phyloP scores from a whole-genome alignment of 768 basidiomycete species.

The Lactarius tabidus region DNA sequence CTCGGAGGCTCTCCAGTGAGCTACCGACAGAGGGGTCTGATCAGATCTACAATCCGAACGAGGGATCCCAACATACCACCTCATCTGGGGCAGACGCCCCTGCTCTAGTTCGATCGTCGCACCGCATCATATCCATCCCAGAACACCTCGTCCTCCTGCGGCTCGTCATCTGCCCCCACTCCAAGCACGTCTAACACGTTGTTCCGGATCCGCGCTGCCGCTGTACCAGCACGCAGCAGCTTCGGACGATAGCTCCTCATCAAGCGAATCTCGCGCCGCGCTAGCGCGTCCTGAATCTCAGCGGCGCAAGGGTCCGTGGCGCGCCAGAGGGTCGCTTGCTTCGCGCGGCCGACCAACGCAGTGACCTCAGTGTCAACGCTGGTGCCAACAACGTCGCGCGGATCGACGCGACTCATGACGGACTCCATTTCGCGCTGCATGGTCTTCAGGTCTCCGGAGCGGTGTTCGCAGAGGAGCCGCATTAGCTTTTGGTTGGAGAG shows the following conservation, averaged over 20 bases:
- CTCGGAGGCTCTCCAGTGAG: too few species aligned
- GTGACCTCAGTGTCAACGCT: neutral
- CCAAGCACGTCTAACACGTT: neutral
- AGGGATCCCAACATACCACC: too few species aligned
- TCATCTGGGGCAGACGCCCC: too few species aligned
- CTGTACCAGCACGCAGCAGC: neutral
- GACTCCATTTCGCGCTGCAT: constrained; percentile 1
- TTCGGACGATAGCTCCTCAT: constrained; percentile 9
- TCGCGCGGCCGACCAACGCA: neutral
- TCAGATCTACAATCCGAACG: too few species aligned
- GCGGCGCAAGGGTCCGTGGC: neutral
- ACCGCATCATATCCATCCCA: constrained; percentile 4
- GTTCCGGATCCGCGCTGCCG: neutral
- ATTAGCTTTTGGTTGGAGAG: neutral
- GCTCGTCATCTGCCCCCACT: neutral
- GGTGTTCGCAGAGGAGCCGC: neutral
- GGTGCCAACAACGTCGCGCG: neutral
- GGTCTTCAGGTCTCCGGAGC: neutral
- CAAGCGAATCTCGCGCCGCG: neutral
- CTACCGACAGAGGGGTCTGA: too few species aligned
- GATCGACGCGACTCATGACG: neutral
- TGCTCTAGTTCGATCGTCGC: too few species aligned
- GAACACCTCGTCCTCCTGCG: neutral
- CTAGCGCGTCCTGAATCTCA: neutral
- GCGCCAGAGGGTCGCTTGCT: neutral